Evolutionary conservation across 176 grass and related monocot genomes (phyloP), one percentile per base, ranked within the genome.

Genomic region (Eragrostis nindensis): DNA sequence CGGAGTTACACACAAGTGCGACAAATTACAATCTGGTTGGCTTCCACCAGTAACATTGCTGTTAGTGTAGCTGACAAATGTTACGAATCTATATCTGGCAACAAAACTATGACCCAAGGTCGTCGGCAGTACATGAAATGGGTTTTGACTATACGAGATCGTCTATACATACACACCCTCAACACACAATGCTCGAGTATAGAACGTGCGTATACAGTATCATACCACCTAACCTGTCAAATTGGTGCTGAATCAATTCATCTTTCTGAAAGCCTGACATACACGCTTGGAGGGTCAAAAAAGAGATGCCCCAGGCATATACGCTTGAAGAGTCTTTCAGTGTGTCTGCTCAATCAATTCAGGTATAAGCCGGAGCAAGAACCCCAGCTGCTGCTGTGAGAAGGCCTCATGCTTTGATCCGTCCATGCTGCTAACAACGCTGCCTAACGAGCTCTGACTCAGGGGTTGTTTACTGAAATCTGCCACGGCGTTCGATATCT

Each of bases 321-420:
- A 32, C 0, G 4, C 59, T 73, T 73, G 7, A 0, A 56, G 47
- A 55, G 46, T 18, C 32, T 45, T 76, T 90, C 54, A 79, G 7
- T 56, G 65, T 61, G 25, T 66, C 27, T 90, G 85, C 65, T 86
- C 85, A 49, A 94, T 74, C 36, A 86, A 36, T 62, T 90, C 79
- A 88, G 85, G 88, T 73, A 94, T 90, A 64, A 88, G 79, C 43
- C 79, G 80, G 38, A 94, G 91, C 85, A 94, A 66, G 79, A 94
- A 94, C 14, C 82, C 67, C 48, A 94, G 66, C 75, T 94, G 85
- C 75, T 78, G 73, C 17, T 90, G 70, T 0, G 88, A 90, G 74
- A 90, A 90, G 21, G 67, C 56, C 27, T 87, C 75, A 19, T 74
- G 72, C 46, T 2, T 82, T 57, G 55, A 63, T 39, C 24, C 68